Base-by-base conservation (phyloP, 2,329 filamentous ascomycete genomes). In the Trichoderma sp. region DNA sequence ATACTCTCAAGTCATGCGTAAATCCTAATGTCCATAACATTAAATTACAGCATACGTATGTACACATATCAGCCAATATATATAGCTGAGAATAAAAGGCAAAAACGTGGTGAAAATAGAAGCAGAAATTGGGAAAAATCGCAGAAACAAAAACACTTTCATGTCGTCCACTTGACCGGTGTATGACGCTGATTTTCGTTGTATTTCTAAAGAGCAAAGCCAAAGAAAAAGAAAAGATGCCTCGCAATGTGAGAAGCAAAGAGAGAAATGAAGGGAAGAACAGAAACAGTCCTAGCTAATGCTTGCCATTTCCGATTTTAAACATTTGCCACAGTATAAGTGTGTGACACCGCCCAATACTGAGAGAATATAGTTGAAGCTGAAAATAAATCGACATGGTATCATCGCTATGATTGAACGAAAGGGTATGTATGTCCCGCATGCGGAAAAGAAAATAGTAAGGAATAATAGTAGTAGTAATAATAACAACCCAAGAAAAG, bases 341-440 rank as follows among this genome's bases (percentile, higher is more conserved):
- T 55, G 40, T 61, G 43, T 55, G 29, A 63, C 60, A 65, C 29
- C 59, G 58, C 11, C 43, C 21, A 55, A 52, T 27, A 55, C 40
- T 43, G 55, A 64, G 56, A 65, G 35, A 27, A 69, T 49, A 29
- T 60, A 65, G 57, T 35, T 58, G 53, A 66, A 47, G 29, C n/a
- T 59, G 37, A 67, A 58, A 59, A 62, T 70, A 19, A 59, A 62
- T 71, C 16, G 35, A 70, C 67, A 33, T 71, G 70, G 70, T 71
- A 71, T 71, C 70, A 69, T 70, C 57, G 70, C 72, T 73, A 70
- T 69, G 64, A 68, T 43, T 63, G 74, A 78, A 78, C 71, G 76
- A 76, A 72, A 76, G 75, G 75, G 76, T 77, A 75, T 78, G 74
- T 74, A 75, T 78, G 74, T 74, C 71, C 74, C 70, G 72, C 73